These are phyloP conservation scores for Ophioceras dolichostomum DNA, from an alignment of 2,329 filamentous ascomycete species.

Conservation along the genomic window DNA sequence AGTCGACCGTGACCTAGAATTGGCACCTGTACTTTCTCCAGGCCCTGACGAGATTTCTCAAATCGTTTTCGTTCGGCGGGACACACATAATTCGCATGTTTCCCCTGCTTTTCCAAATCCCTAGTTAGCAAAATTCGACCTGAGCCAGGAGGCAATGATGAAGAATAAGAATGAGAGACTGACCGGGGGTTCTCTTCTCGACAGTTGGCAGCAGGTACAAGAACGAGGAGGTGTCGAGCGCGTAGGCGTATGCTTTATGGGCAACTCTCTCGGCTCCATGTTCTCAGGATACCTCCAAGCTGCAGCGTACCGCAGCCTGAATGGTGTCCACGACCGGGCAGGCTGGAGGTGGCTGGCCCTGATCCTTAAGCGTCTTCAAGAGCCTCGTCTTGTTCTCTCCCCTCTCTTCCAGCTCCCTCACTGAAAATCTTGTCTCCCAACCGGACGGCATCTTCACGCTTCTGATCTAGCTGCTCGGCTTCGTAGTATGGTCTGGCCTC, in stretches of 20 bases:
- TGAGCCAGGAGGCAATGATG: too few species aligned
- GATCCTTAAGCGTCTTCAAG: constrained; percentile 15
- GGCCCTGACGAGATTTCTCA: constrained; percentile 1
- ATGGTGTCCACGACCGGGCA: constrained; percentile 28
- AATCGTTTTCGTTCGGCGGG: constrained; percentile 3
- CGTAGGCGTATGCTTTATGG: constrained; percentile 11
- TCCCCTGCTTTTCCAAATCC: not conserved
- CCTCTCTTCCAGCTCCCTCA: not conserved
- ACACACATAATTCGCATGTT: constrained; percentile 2
- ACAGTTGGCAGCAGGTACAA: constrained; percentile 9
- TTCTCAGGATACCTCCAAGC: constrained; percentile 37
- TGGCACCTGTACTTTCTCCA: constrained; percentile 2
- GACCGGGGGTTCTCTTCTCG: not conserved
- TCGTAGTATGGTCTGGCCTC: constrained; percentile 34
- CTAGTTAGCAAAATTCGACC: too few species aligned
- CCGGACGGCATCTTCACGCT: constrained; percentile 14
- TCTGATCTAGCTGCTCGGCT: constrained; percentile 38
- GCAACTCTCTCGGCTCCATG: constrained; percentile 20
- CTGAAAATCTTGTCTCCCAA: not conserved
- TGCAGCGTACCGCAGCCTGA: constrained; percentile 33
- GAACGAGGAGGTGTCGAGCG: constrained; percentile 7
- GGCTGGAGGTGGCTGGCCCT: constrained; percentile 39
- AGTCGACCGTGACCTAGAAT: constrained; percentile 2
- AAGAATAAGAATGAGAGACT: too few species aligned
- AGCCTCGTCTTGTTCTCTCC: not conserved